Evolutionary conservation across 768 basidiomycete genomes (phyloP).

Genomic region (Albatrellus ellisii): DNA sequence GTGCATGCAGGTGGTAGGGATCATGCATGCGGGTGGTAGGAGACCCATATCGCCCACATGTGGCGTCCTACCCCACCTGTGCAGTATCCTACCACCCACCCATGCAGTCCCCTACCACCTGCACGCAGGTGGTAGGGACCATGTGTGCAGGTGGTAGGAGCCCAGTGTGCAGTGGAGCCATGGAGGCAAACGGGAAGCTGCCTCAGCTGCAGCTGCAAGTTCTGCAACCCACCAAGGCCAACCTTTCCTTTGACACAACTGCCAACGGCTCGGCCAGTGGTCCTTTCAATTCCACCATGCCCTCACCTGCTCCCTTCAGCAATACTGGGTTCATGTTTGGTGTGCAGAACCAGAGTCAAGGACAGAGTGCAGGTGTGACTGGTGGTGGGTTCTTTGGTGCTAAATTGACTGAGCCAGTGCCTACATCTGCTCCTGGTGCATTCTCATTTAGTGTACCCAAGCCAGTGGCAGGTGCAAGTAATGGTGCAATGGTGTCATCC

Average conservation of each 20-base stretch:
- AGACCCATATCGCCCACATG: too few relatives aligned
- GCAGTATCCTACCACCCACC: too few relatives aligned
- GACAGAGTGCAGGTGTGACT: constrained; percentile 29
- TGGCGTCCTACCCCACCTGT: too few relatives aligned
- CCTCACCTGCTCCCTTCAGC: constrained; percentile 9
- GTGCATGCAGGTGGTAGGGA: too few relatives aligned
- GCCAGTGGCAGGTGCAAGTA: constrained; percentile 12
- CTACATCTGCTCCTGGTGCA: constrained; percentile 24
- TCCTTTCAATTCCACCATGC: constrained; percentile 6
- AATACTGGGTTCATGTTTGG: constrained; percentile 30
- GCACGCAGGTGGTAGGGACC: constrained; percentile 56
- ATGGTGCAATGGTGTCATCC: constrained; percentile 18
- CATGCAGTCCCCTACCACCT: constrained; percentile 55
- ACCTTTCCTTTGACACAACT: constrained; percentile 5
- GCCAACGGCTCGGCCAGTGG: constrained; percentile 6
- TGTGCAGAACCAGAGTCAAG: constrained; percentile 16
- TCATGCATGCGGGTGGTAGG: too few relatives aligned
- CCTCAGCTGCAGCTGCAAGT: constrained; percentile 11
- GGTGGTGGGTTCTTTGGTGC: constrained; percentile 33
- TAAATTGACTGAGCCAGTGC: constrained; percentile 19
- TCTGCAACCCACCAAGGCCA: constrained; percentile 6
- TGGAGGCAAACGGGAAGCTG: constrained; percentile 25
- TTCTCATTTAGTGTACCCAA: constrained; percentile 6
- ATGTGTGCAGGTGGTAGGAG: constrained; percentile 79
- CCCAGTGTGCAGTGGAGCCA: constrained; percentile 38